Evolutionary conservation across 108 stramenopile genomes (phyloP).

Genomic region (Cyclotella baltica): DNA sequence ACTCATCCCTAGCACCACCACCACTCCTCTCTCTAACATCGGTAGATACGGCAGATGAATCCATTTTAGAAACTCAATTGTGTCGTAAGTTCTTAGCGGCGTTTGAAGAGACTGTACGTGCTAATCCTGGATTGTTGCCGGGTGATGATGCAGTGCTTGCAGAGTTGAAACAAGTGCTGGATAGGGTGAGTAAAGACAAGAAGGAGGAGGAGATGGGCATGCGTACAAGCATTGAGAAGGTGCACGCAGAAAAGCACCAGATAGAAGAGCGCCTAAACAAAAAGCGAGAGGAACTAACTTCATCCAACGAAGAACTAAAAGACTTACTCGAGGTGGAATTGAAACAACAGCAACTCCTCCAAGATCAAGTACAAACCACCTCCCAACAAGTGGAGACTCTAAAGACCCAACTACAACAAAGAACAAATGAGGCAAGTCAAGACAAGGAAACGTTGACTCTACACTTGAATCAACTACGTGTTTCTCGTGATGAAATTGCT

Average conservation of each 20-base stretch:
- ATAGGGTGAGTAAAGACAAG: background rate
- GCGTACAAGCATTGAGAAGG: background rate
- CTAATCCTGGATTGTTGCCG: background rate
- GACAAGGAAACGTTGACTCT: conserved; percentile 41
- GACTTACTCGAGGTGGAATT: background rate
- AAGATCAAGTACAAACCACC: background rate
- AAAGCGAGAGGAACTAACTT: background rate
- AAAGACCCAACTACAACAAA: conserved; percentile 20
- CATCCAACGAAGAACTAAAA: background rate
- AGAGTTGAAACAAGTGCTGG: background rate
- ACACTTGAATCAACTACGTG: conserved; percentile 33
- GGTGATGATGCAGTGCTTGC: background rate
- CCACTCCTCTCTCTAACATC: background rate
- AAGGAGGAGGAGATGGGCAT: background rate
- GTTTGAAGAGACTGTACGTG: background rate
- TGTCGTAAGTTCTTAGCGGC: background rate
- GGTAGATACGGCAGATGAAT: background rate
- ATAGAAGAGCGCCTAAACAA: background rate
- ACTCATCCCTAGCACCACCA: background rate
- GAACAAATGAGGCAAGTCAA: conserved; percentile 19
- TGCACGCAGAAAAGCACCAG: background rate
- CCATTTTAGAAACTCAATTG: background rate
- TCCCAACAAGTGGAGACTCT: background rate
- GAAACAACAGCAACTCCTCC: background rate
- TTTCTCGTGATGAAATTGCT: conserved; percentile 37